A percentile compares a stretch with the other conserved stretches of the same genome.
Evolutionary conservation across 2,329 filamentous ascomycete genomes (phyloP).

Genomic region (Aspergillus vadensis): DNA sequence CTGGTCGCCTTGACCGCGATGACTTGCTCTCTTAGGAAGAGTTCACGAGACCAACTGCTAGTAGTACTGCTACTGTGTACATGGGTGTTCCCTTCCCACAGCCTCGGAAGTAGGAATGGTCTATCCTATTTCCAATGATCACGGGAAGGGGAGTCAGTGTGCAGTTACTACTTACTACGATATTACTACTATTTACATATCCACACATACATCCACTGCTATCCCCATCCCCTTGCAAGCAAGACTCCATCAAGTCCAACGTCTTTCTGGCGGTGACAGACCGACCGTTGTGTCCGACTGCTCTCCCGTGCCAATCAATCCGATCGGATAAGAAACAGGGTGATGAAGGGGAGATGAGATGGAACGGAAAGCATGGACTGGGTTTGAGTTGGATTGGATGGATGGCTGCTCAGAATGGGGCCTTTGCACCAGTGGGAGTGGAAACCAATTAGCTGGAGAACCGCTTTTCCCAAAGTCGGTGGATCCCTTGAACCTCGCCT

Average conservation of each 20-base stretch:
- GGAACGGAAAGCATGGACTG: background rate
- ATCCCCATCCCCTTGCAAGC: background rate
- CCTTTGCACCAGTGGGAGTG: conserved; percentile 1
- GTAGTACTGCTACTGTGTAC: background rate
- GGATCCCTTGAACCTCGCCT: conserved; percentile 15
- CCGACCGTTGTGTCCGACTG: conserved; percentile 2
- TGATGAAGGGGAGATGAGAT: background rate
- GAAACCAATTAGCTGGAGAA: conserved; percentile 22
- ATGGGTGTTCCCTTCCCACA: background rate
- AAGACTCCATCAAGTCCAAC: background rate
- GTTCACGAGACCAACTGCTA: conserved; percentile 21
- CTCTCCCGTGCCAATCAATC: conserved; percentile 8
- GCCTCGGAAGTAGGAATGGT: background rate
- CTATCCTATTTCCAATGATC: background rate
- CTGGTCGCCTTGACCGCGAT: background rate
- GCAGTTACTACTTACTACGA: no score
- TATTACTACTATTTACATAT: no score
- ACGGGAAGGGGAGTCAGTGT: background rate
- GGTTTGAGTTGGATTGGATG: background rate
- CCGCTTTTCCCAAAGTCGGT: conserved; percentile 16
- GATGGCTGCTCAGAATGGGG: conserved; percentile 1
- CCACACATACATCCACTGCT: background rate
- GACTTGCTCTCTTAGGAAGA: conserved; percentile 19
- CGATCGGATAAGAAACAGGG: conserved; percentile 2
- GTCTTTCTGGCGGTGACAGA: conserved; percentile 10